Evolutionary conservation across 2,329 filamentous ascomycete species (phyloP), one percentile per base, ranked within the genome.

Genomic region (Didymella pomorum): DNA sequence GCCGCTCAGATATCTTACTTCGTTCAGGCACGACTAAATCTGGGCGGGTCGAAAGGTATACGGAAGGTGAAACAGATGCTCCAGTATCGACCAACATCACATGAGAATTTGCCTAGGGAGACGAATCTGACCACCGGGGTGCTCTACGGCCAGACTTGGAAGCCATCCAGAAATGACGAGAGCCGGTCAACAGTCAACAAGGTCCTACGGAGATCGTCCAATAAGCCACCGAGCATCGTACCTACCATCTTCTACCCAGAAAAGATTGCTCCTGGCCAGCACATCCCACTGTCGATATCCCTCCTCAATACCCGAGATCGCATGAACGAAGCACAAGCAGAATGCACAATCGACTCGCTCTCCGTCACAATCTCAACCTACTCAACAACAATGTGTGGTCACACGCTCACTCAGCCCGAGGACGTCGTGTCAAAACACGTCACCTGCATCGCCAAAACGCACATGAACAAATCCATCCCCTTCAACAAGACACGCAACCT

Each of bases 1-100:
- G 56, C 70, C 21, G 73, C 71, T 3, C 65, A 64, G 8, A 67
- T 77, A 25, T 68, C 67, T 11, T 77, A 77, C 45, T 69, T 63
- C 25, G 31, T 77, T 11, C 65, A 73, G 41, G 74, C 71, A 20
- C 65, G 63, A 41, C 58, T 76, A 4, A 45, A 57, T 11, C 51
- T 65, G 12, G 48, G 54, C 14, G 64, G 64, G 10, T 58, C 61
- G 3, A 65, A 56, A 52, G 60, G 52, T 1, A 48, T 58, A 3
- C 56, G 67, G 25, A 65, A 63, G 26, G 68, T 65, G 21, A 69
- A 67, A 39, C 64, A 73, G 18, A 46, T 63, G 10, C 54, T 77
- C 1, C 56, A 60, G 28, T 76, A 74, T 29, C 69, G 69, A 10
- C 69, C 73, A 21, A 67, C 49, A 2, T 58, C 69, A 35, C 50